Conservation (phyloP, 495 filamentous ascomycete species). For the Hypoxylon cercidicola region DNA sequence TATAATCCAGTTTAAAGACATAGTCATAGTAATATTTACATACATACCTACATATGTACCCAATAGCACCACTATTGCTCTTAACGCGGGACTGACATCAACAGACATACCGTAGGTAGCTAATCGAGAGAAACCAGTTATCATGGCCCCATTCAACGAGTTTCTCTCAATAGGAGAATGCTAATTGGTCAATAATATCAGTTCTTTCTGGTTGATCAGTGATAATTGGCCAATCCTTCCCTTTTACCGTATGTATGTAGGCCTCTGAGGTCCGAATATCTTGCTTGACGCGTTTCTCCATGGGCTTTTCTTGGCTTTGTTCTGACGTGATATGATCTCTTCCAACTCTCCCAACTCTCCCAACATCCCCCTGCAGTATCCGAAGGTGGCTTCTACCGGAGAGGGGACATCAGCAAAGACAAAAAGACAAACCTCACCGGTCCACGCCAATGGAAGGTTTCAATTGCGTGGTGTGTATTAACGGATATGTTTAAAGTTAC, state of each 20-base stretch:
- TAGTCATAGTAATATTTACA: conserved; percentile 5
- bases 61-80: too few species aligned
- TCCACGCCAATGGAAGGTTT: too few species aligned
- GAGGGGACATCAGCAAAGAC: neutral
- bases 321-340: neutral
- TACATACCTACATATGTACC: too few species aligned
- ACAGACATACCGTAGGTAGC: too few species aligned
- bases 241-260: too few species aligned
- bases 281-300: neutral
- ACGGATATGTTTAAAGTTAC: neutral
- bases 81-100: too few species aligned
- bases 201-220: too few species aligned
- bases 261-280: neutral
- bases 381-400: neutral
- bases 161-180: too few species aligned
- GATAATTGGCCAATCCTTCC: too few species aligned
- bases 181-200: too few species aligned
- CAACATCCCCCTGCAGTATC: neutral
- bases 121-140: too few species aligned
- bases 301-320: neutral
- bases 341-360: conserved; percentile 5
- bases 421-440: neutral
- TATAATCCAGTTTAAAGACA: conserved; percentile 17
- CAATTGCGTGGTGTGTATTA: neutral
- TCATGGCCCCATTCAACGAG: too few species aligned